Percentiles rank a stretch among this genome's conserved stretches.
Conservation (phyloP, 2,329 filamentous ascomycete genomes). For the Leptographium flavum region DNA sequence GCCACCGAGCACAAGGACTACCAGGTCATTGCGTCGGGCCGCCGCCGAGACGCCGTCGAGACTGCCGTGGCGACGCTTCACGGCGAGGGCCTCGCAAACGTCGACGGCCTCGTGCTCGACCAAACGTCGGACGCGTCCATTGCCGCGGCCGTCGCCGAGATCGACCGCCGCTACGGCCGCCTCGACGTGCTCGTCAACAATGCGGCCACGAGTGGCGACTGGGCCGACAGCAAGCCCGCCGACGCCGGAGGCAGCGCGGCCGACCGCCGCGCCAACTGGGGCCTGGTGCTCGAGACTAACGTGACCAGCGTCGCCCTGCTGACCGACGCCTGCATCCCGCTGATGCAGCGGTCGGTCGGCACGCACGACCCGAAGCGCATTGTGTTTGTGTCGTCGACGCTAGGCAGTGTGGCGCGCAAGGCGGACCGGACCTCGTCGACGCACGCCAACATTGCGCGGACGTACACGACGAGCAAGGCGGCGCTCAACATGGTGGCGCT, state of each 20-base stretch:
- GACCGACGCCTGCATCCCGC: conserved; percentile 18
- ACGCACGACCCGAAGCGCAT: conserved; percentile 10
- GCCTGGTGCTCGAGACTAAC: conserved; percentile 7
- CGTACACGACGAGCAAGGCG: conserved; percentile 15
- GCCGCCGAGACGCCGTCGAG: conserved; percentile 21
- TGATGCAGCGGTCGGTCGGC: conserved; percentile 16
- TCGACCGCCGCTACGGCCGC: conserved; percentile 17
- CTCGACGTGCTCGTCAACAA: conserved; percentile 21
- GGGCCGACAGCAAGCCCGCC: conserved; percentile 8
- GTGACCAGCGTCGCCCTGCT: conserved; percentile 16
- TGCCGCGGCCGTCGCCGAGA: conserved; percentile 16
- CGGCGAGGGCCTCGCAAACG: conserved; percentile 13
- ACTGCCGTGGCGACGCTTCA: conserved; percentile 18
- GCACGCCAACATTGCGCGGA: conserved; percentile 7
- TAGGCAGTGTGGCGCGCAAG: conserved; percentile 12
- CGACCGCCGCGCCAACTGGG: neutral
- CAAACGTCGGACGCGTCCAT: conserved; percentile 27
- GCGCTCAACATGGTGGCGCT: conserved; percentile 17
- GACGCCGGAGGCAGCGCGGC: conserved; percentile 8
- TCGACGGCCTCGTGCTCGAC: conserved; percentile 26
- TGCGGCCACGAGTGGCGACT: conserved; percentile 12
- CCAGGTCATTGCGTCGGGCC: conserved; percentile 24
- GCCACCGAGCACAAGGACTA: conserved; percentile 21
- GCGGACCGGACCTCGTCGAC: conserved; percentile 3
- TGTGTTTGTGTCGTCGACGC: conserved; percentile 14